Evolutionary conservation across 1,284 basidiomycete genomes (phyloP).

Genomic region (Boletus austroedulis): DNA sequence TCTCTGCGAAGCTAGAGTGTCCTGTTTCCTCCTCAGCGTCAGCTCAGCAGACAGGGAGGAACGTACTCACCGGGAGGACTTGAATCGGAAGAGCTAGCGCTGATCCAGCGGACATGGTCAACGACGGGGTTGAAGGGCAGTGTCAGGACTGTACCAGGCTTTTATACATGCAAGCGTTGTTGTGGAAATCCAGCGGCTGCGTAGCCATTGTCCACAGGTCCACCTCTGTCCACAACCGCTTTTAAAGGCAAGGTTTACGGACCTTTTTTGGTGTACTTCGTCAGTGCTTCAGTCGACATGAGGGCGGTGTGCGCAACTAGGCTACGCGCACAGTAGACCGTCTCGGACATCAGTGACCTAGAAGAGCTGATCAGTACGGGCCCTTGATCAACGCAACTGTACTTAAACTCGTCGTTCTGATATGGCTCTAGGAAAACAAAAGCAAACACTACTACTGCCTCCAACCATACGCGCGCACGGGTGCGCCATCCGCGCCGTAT

Average conservation of each 20-base stretch:
- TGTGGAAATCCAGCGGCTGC: conserved; percentile 9
- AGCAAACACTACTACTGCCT: conserved; percentile 16
- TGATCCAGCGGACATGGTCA: conserved; percentile 13
- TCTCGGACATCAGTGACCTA: neutral
- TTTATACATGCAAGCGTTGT: conserved; percentile 18
- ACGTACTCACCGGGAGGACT: conserved; percentile 11
- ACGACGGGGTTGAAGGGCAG: neutral
- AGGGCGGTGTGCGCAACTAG: neutral
- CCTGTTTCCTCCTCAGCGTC: conserved; percentile 9
- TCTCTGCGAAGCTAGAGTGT: conserved; percentile 4
- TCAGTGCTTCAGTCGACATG: neutral
- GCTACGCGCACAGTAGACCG: neutral
- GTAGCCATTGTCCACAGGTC: conserved; percentile 22
- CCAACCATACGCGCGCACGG: conserved; percentile 62
- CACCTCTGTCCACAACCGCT: conserved; percentile 1
- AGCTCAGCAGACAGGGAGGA: neutral
- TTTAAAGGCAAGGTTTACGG: neutral
- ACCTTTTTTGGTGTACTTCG: conserved; percentile 9
- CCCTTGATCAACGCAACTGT: conserved; percentile 2
- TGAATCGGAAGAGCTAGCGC: neutral
- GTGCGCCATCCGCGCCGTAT: conserved; percentile 59
- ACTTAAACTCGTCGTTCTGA: conserved; percentile 12
- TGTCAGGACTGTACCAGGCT: neutral
- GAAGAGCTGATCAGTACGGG: neutral
- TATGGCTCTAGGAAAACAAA: conserved; percentile 14